Percentiles rank a stretch among this genome's conserved stretches.
Conservation (phyloP, 2,329 filamentous ascomycete genomes). For the Elsinoe perseae region DNA sequence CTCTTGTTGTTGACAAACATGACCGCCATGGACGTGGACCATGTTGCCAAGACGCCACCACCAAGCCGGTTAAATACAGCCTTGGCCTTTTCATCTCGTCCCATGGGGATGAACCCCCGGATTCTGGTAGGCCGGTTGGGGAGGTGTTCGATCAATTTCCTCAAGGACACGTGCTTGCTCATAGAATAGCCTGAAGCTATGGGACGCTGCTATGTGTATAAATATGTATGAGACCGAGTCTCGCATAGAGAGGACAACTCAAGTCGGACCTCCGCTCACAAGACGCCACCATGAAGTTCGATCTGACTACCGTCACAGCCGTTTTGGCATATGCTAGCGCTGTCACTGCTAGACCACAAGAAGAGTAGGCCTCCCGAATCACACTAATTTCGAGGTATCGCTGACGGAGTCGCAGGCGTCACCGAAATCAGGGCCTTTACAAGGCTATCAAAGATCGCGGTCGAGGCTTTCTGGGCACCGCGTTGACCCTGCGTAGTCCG, state of each 20-base stretch:
- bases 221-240: background rate
- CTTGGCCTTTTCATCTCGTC: conserved; percentile 6
- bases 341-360: background rate
- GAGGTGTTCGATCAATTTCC: conserved; percentile 2
- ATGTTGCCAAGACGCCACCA: background rate
- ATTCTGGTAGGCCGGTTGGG: background rate
- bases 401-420: background rate
- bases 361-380: background rate
- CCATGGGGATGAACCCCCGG: background rate
- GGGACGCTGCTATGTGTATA: background rate
- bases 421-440: background rate
- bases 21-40: too few species aligned
- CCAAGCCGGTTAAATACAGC: conserved; percentile 7
- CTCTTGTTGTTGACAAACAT: background rate
- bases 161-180: background rate
- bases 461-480: conserved; percentile 32
- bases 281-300: background rate
- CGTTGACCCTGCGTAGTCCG: conserved; percentile 20
- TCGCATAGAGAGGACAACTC: background rate
- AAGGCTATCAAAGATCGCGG: conserved; percentile 18
- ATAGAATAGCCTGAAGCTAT: background rate
- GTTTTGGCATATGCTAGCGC: background rate
- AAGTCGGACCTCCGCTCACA: background rate
- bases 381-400: background rate
- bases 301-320: background rate